phyloP scores from a whole-genome alignment of 352 stramenopile genomes.

The Phytophthora foliorum region DNA sequence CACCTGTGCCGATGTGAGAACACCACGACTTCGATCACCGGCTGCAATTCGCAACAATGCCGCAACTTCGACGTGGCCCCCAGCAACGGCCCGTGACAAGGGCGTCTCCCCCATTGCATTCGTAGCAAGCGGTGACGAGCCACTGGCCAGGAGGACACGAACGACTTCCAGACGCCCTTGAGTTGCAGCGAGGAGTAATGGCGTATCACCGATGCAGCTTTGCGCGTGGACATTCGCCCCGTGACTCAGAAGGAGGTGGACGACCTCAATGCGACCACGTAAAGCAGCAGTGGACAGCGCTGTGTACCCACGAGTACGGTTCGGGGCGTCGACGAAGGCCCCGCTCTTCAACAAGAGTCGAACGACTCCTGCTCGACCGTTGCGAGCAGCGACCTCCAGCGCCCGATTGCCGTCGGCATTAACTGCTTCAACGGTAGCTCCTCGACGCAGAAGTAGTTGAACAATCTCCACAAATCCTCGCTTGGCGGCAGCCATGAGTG shows the following conservation, averaged over 20 bases:
- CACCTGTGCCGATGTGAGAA: conserved; percentile 11
- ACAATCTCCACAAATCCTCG: conserved; percentile 27
- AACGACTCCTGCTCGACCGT: conserved; percentile 24
- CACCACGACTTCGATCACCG: conserved; percentile 22
- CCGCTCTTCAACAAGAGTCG: conserved; percentile 31
- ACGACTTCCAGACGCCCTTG: conserved; percentile 35
- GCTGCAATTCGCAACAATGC: conserved; percentile 30
- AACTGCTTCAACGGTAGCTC: conserved; percentile 27
- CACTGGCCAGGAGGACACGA: conserved; percentile 24
- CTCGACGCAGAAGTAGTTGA: conserved; percentile 32
- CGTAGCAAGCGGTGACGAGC: conserved; percentile 15
- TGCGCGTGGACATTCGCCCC: conserved; percentile 23
- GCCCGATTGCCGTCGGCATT: conserved; percentile 37
- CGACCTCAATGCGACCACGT: conserved; percentile 23
- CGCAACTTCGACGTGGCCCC: conserved; percentile 33
- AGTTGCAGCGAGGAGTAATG: conserved; percentile 35
- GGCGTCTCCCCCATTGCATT: conserved; percentile 36
- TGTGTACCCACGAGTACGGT: conserved; percentile 38
- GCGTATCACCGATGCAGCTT: conserved; percentile 36
- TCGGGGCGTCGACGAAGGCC: conserved; percentile 35
- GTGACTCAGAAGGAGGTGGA: conserved; percentile 34
- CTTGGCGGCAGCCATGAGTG: conserved; percentile 40
- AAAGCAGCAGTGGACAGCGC: conserved; percentile 36
- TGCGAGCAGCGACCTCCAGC: conserved; percentile 37
- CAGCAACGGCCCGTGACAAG: conserved; percentile 32